Base-by-base conservation (phyloP, 805 yeast genomes). In the Wickerhamiella vanderwaltii region DNA sequence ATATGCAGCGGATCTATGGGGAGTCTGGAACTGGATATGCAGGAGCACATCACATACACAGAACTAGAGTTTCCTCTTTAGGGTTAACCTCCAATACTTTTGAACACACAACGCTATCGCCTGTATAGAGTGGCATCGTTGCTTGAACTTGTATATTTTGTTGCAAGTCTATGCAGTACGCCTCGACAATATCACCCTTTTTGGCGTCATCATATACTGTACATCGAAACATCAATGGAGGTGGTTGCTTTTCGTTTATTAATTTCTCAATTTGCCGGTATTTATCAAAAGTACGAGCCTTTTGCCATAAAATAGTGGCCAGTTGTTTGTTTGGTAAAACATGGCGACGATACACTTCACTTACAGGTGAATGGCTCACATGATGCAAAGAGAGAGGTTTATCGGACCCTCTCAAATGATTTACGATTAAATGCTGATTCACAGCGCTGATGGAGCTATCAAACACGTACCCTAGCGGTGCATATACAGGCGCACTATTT, bases 21-120 rank as follows among this genome's bases (percentile, higher is more conserved):
- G n/a, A n/a, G n/a, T n/a, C n/a, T n/a, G n/a, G n/a, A n/a, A n/a
- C n/a, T n/a, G n/a, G n/a, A n/a, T n/a, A n/a, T n/a, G n/a, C n/a
- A n/a, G n/a, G n/a, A n/a, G n/a, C n/a, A n/a, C n/a, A n/a, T n/a
- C n/a, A n/a, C n/a, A n/a, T n/a, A n/a, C n/a, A n/a, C n/a, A n/a
- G n/a, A n/a, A n/a, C n/a, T n/a, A n/a, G n/a, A n/a, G n/a, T n/a
- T n/a, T n/a, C n/a, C 26, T 11, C 17, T 6, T 6, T 45, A 2
- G 69, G 60, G 47, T 72, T 66, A 15, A 71, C 55, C 43, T 61
- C 58, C 13, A 69, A 43, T 12, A 77, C 60, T 39, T 64, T 60
- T 15, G 71, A 62, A 43, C 77, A 69, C 5, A 64, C 53, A 3
- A 72, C 51, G 16, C 60, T 57, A 43, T 69, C 70, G 3, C 41